A percentile compares a stretch with the other conserved stretches of the same genome.
Evolutionary conservation across 2,329 filamentous ascomycete species (phyloP).

Genomic region (Alternaria sp.): DNA sequence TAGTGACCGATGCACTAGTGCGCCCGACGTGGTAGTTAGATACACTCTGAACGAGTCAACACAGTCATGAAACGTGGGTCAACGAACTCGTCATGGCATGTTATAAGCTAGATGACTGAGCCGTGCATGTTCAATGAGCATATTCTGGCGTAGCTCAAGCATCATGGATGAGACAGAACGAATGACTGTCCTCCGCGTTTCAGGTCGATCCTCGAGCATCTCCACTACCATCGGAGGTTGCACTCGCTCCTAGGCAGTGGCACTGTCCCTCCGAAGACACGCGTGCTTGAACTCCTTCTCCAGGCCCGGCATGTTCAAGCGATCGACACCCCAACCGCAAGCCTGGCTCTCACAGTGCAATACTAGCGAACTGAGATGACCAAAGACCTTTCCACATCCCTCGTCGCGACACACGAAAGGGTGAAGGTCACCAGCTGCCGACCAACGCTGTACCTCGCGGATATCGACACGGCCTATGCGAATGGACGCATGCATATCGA

Average conservation of each 20-base stretch:
- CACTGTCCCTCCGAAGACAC: constrained; percentile 11
- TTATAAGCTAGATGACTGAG: neutral
- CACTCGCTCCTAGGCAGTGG: neutral
- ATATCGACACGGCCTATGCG: constrained; percentile 31
- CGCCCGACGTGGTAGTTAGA: neutral
- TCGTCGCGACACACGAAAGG: constrained; percentile 39
- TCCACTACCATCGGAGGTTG: neutral
- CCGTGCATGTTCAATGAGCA: neutral
- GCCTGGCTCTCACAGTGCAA: constrained; percentile 37
- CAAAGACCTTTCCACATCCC: constrained; percentile 33
- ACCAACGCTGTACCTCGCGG: constrained; percentile 29
- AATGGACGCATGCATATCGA: constrained; percentile 41
- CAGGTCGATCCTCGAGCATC: neutral
- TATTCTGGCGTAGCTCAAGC: neutral
- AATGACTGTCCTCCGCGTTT: neutral
- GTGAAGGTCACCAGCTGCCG: constrained; percentile 29
- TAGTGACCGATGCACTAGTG: neutral
- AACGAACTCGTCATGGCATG: neutral
- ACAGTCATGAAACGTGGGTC: neutral
- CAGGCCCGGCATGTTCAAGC: constrained; percentile 29
- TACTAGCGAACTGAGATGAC: constrained; percentile 33
- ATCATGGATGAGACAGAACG: neutral
- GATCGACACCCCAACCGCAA: constrained; percentile 35
- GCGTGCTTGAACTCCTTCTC: constrained; percentile 26
- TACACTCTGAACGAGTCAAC: neutral